Evolutionary conservation across 2,329 filamentous ascomycete species (phyloP), one percentile per base, ranked within the genome.

Genomic region (Rhynchosporium agropyri): DNA sequence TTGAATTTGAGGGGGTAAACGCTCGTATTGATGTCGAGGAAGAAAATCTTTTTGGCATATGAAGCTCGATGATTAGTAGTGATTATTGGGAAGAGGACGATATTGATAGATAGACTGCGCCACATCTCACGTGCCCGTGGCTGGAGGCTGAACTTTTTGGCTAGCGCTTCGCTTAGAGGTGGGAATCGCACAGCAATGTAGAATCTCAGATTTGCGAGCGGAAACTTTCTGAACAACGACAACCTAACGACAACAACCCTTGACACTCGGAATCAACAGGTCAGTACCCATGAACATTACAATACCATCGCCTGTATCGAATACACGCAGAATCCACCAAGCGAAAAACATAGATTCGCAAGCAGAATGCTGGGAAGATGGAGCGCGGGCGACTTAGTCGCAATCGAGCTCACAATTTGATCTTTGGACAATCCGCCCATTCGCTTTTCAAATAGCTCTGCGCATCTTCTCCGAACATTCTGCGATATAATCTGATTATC

Each of bases 241-340:
- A 62, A 62, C 58, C 36, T 38, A 60, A 51, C 60, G 38, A 58
- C 60, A 57, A 62, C 53, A 26, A 46, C 54, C 53, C 53, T 58
- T 62, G 54, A 57, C 60, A 51, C 53, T 62, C 53, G 55, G 54
- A 62, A 51, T 51, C 60, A 53, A 46, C 60, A 58, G 60, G 60
- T 62, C 46, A 51, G 60, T 58, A 53, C 36, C 15, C 15, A 15
- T n/a, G 12, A 40, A 36, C 28, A 6, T 13, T 7, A n/a, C 7
- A 12, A 4, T 20, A 45, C 6, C 9, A 26, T 33, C 2, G 29
- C 29, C 51, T 40, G 31, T 12, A 40, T 56, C 29, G 31, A 55
- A 42, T 4, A 40, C 15, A 43, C 10, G 4, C 45, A 29, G 55
- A 62, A 58, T 36, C 54, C 20, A 20, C 20, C 20, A 20, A 50